Conservation (phyloP, 768 basidiomycete genomes). For the Cyclocybe cylindracea region DNA sequence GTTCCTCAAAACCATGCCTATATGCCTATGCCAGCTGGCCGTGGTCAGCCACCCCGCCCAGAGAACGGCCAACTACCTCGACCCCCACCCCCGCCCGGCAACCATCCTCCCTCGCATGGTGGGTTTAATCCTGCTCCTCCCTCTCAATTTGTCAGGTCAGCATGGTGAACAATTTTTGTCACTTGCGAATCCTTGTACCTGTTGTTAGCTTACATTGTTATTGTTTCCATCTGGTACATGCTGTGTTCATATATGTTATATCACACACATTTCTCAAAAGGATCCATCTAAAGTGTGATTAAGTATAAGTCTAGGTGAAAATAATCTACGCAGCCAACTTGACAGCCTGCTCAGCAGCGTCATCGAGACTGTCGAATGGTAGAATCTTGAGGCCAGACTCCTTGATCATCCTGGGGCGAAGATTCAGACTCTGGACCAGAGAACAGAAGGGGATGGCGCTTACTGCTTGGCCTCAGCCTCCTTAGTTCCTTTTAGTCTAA, state of each 20-base stretch:
- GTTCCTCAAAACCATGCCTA: constrained; percentile 46
- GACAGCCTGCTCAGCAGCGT: constrained; percentile 83
- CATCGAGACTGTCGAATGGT: constrained; percentile 91
- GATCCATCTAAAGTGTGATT: constrained; percentile 13
- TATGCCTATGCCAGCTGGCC: constrained; percentile 46
- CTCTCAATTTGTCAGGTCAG: constrained; percentile 44
- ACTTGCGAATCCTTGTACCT: constrained; percentile 20
- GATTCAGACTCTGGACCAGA: constrained; percentile 3
- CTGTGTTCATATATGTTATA: constrained; percentile 35
- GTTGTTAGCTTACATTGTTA: constrained; percentile 27
- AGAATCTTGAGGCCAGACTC: constrained; percentile 92
- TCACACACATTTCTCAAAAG: constrained; percentile 23
- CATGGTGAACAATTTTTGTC: constrained; percentile 45
- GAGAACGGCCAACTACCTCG: constrained; percentile 42
- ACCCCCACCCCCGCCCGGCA: constrained; percentile 28
- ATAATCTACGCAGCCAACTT: constrained; percentile 56
- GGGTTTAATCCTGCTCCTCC: constrained; percentile 44
- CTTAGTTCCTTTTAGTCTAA: constrained; percentile 96
- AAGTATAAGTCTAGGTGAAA: constrained; percentile 12
- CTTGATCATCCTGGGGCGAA: constrained; percentile 78
- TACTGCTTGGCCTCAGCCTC: constrained; percentile 94
- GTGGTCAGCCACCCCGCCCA: constrained; percentile 46
- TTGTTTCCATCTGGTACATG: constrained; percentile 42
- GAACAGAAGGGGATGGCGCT: constrained; percentile 27
- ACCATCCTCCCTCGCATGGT: constrained; percentile 32